Base-by-base conservation (phyloP, 1,139 yeast genomes). In the Saccharomyces hybrid region DNA sequence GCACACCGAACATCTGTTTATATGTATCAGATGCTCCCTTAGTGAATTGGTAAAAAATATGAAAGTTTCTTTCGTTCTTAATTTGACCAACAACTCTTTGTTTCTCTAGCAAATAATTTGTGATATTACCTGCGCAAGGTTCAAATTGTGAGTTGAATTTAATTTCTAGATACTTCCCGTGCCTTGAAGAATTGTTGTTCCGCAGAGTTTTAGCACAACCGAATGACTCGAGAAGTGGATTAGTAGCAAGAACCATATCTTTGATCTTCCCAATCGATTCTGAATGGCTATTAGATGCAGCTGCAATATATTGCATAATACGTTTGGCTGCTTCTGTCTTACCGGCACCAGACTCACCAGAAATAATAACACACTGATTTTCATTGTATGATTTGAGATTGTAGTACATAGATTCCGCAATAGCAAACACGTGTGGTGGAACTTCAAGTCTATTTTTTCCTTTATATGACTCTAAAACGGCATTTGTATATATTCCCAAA, bases 301-400 rank as follows among this genome's bases (percentile, higher is more conserved):
- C 84, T 49, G 99, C 97, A 64, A 95, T 88, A 70, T 95, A 95
- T 71, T 95, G 98, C 99, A 95, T 95, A 73, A 93, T 93, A 68
- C 95, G 85, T 74, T 93, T 93, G 46, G 99, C 99, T 20, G 99
- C 98, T 73, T 93, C 99, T 5, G 99, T 93, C 71, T 93, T 93
- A 52, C 99, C 99, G 2, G 99, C 99, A 58, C 99, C 99, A 0
- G 97, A 89, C 71, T 95, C 99, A 53, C 99, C 99, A 5, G 97
- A 89, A 62, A 95, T 95, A 65, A 95, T 95, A 47, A 95, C 99
- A 79, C 99, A 93, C 71, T 95, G 99, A 70, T 85, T 90, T 66
- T 95, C 99, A 55, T 88, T 83, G 72, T 95, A 95, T 0, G 96
- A 86, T 73, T 91, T 91, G 83, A 95, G 81, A 70, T 91, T 88